These are phyloP conservation scores for Gossypium gossypioides DNA, from an alignment of 441 rosid genomes.

Conservation along the genomic window DNA sequence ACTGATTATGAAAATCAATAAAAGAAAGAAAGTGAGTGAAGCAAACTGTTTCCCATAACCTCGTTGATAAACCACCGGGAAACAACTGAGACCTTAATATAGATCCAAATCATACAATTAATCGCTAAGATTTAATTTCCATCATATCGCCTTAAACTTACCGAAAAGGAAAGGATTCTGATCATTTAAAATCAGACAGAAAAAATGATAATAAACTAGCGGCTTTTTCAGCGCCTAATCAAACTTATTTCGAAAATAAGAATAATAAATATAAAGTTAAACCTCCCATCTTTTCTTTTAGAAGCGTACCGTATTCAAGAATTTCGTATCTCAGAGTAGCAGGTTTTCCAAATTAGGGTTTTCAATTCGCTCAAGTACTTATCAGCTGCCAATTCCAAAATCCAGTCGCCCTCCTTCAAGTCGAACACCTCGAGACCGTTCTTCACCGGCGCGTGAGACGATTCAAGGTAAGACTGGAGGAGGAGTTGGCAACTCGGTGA, in stretches of 20 bases:
- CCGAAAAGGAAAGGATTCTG: neutral
- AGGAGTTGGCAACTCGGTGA: conserved; percentile 1
- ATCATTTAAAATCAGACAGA: neutral
- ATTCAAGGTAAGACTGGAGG: neutral
- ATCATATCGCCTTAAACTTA: neutral
- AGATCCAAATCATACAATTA: neutral
- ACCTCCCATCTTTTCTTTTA: neutral
- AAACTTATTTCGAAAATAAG: neutral
- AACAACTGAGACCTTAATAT: neutral
- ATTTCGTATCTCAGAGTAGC: conserved; percentile 34
- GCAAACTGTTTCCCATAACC: neutral
- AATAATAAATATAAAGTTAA: neutral
- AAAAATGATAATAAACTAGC: neutral
- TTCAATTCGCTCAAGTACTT: conserved; percentile 35
- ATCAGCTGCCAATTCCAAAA: conserved; percentile 35
- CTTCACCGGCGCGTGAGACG: conserved; percentile 32
- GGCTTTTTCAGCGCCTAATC: neutral
- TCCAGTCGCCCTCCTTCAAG: conserved; percentile 64
- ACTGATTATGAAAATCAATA: no score
- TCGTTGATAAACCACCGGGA: neutral
- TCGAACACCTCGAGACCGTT: conserved; percentile 42
- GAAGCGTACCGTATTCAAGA: conserved; percentile 40
- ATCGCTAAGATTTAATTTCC: neutral
- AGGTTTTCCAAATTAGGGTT: conserved; percentile 50
- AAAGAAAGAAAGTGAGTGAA: neutral